Conservation (phyloP, 352 stramenopile species). For the Phytophthora colocasiae region DNA sequence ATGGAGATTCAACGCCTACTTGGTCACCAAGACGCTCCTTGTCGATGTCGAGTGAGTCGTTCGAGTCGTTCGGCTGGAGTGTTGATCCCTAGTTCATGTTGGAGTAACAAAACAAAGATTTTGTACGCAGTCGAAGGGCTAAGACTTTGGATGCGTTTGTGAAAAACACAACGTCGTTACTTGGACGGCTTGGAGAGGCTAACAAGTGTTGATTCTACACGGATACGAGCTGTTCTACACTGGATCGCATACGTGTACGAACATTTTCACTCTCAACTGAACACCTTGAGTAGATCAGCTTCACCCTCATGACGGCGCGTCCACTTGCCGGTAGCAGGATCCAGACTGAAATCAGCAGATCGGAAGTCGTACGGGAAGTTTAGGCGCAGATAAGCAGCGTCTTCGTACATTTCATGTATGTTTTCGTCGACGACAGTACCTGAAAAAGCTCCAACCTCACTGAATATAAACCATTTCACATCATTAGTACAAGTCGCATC, state of each 20-base stretch:
- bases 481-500: not conserved
- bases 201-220: not conserved
- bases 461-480: slow-evolving; percentile 16
- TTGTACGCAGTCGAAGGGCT: not conserved
- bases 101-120: slow-evolving; percentile 22
- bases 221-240: not conserved
- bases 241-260: not conserved
- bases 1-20: slow-evolving; percentile 25
- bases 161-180: not conserved
- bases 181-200: no score
- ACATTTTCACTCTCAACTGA: slow-evolving; percentile 8
- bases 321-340: slow-evolving; percentile 48
- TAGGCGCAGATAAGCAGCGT: slow-evolving; percentile 55
- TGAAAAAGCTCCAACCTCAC: slow-evolving; percentile 42
- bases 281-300: slow-evolving; percentile 32
- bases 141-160: not conserved
- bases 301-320: slow-evolving; percentile 35
- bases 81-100: slow-evolving; percentile 2
- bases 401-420: slow-evolving; percentile 69
- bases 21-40: slow-evolving; percentile 37
- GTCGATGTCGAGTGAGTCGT: slow-evolving; percentile 37
- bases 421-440: slow-evolving; percentile 40
- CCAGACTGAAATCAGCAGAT: slow-evolving; percentile 58
- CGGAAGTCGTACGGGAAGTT: slow-evolving; percentile 73
- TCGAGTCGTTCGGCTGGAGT: slow-evolving; percentile 32